Conservation (phyloP, 441 rosid genomes). For the Brassica balearica region DNA sequence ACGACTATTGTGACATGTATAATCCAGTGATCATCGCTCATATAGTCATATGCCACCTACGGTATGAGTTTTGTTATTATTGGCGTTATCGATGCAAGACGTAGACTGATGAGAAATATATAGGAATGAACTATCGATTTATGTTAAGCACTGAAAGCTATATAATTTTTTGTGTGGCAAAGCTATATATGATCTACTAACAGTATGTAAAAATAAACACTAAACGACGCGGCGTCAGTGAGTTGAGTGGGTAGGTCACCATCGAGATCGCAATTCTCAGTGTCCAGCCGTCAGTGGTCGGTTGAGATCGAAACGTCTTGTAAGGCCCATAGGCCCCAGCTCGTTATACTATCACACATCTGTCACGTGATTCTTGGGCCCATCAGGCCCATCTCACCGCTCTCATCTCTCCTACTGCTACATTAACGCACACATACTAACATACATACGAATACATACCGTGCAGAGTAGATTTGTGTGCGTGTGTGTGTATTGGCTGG, state of each 20-base stretch:
- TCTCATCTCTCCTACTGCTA: too few relatives aligned
- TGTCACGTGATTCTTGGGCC: too few relatives aligned
- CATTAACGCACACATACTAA: too few relatives aligned
- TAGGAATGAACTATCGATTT: slow-evolving; percentile 7
- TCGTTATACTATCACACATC: too few relatives aligned
- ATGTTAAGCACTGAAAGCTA: neutral
- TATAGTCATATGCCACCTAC: neutral
- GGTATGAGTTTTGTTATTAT: neutral
- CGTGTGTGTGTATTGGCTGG: neutral
- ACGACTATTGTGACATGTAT: slow-evolving; percentile 33
- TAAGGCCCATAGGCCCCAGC: neutral
- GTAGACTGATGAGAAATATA: neutral
- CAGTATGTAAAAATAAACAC: neutral
- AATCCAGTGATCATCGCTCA: slow-evolving; percentile 17
- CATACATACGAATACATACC: neutral
- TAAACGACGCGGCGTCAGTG: neutral
- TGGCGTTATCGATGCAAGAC: slow-evolving; percentile 12
- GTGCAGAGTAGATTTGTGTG: neutral
- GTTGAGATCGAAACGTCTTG: slow-evolving; percentile 5
- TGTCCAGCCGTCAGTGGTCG: slow-evolving; percentile 10
- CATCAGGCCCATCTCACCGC: too few relatives aligned
- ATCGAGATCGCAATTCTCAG: neutral
- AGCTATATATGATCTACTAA: neutral
- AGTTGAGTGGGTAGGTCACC: neutral
- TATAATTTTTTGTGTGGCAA: neutral